Conservation (phyloP, 345 rosid genomes). For the Gossypium ekmanianum region DNA sequence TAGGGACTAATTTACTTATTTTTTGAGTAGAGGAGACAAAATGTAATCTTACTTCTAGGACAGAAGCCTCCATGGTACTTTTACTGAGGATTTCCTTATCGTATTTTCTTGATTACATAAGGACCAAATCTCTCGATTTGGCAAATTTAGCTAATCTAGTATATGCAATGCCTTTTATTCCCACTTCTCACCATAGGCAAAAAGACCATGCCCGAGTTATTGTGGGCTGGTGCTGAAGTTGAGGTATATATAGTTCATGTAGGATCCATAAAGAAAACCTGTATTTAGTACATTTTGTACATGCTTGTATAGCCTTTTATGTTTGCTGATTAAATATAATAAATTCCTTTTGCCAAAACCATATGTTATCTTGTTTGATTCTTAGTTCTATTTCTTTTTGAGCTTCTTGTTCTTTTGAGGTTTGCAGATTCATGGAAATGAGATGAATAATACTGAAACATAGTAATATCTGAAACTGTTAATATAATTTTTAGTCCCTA, state of each 20-base stretch:
- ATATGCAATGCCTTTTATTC: conserved; percentile 18
- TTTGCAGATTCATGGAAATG: no score
- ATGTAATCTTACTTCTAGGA: no score
- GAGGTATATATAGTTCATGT: background rate
- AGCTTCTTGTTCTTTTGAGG: no score
- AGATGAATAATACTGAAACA: no score
- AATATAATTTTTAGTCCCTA: no score
- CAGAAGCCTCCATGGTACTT: no score
- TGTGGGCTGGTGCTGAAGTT: conserved; percentile 27
- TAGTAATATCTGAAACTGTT: no score
- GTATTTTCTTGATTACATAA: conserved; percentile 17
- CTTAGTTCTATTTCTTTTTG: background rate
- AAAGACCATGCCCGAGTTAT: conserved; percentile 27
- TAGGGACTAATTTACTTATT: no score
- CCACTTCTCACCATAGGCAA: conserved; percentile 13
- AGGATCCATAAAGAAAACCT: background rate
- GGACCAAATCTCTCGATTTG: conserved; percentile 14
- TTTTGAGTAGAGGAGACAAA: no score
- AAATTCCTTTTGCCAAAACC: background rate
- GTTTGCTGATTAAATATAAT: background rate
- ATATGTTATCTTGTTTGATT: background rate
- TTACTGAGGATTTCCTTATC: no score
- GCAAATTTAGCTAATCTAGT: conserved; percentile 10
- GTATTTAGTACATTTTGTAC: conserved; percentile 34
- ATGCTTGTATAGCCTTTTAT: conserved; percentile 33